Percentiles rank a stretch among this genome's conserved stretches.
These are phyloP conservation scores for Tubosaeta sp. DNA, from an alignment of 768 basidiomycete species.

Conservation along the genomic window DNA sequence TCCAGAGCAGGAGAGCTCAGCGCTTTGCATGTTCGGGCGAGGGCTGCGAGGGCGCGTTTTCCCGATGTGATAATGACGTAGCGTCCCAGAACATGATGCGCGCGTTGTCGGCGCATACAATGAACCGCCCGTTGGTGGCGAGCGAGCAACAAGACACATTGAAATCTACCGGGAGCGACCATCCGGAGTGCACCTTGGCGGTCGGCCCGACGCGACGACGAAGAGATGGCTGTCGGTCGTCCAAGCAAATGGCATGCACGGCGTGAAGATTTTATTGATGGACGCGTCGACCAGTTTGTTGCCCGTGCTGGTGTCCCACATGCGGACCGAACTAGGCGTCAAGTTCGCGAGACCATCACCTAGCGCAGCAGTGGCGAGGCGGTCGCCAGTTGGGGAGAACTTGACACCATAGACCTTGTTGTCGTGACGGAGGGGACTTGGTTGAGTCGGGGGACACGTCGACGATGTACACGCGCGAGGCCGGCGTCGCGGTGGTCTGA, in stretches of 20 bases:
- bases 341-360: not conserved
- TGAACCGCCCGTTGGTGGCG: not conserved
- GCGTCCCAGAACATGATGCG: constrained; percentile 1
- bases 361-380: not conserved
- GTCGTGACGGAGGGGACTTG: constrained; percentile 4
- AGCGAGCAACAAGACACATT: constrained; percentile 1
- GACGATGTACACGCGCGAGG: not conserved
- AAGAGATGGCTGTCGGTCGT: not conserved
- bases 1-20: constrained; percentile 24
- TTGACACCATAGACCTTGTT: constrained; percentile 2
- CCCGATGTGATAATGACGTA: constrained; percentile 1
- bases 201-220: constrained; percentile 1
- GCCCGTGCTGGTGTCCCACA: constrained; percentile 6
- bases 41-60: constrained; percentile 22
- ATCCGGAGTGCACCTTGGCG: not conserved
- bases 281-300: constrained; percentile 3
- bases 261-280: constrained; percentile 2
- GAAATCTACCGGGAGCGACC: not conserved
- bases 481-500: constrained; percentile 1
- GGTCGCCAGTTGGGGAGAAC: constrained; percentile 3
- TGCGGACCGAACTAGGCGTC: not conserved
- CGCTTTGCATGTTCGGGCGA: constrained; percentile 25
- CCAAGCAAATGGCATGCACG: constrained; percentile 2
- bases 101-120: not conserved
- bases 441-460: constrained; percentile 12